These are phyloP conservation scores for Rheum nobile DNA, from an alignment of 148 eudicot species.

Conservation along the genomic window DNA sequence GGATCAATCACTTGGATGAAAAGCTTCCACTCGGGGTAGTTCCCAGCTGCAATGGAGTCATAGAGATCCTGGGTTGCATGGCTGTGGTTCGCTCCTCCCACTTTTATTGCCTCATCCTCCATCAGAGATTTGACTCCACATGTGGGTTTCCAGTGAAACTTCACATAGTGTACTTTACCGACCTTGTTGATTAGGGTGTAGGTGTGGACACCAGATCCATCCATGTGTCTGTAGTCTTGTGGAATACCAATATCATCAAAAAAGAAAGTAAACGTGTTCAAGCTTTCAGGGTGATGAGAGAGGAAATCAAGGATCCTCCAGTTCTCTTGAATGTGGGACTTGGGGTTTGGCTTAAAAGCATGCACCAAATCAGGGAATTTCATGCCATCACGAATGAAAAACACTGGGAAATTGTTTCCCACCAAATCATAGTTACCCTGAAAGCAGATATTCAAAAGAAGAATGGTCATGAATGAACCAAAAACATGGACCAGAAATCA, in stretches of 20 bases:
- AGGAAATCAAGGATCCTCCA: conserved; percentile 91
- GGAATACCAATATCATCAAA: conserved; percentile 86
- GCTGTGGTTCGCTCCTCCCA: conserved; percentile 92
- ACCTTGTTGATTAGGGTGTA: conserved; percentile 67
- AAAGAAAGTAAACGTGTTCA: conserved; percentile 72
- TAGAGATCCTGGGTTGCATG: conserved; percentile 89
- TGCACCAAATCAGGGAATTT: conserved; percentile 91
- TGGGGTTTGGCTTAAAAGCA: conserved; percentile 88
- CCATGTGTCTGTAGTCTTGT: conserved; percentile 86
- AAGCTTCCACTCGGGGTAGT: conserved; percentile 91
- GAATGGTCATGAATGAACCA: not conserved
- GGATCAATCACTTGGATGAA: conserved; percentile 83
- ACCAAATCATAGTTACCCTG: conserved; percentile 95
- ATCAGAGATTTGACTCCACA: conserved; percentile 78
- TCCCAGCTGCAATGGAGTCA: conserved; percentile 92
- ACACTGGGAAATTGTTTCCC: conserved; percentile 95
- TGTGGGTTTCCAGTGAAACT: conserved; percentile 95
- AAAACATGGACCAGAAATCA: not conserved
- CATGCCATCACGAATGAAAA: conserved; percentile 85
- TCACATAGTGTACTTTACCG: conserved; percentile 75
- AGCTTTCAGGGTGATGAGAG: conserved; percentile 89
- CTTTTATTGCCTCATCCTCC: conserved; percentile 70
- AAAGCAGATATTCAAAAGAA: conserved; percentile 4
- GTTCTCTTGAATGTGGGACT: conserved; percentile 87
- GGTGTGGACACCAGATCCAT: conserved; percentile 83